Conservation (phyloP, 495 filamentous ascomycete genomes). For the Penicillium flavigenum region DNA sequence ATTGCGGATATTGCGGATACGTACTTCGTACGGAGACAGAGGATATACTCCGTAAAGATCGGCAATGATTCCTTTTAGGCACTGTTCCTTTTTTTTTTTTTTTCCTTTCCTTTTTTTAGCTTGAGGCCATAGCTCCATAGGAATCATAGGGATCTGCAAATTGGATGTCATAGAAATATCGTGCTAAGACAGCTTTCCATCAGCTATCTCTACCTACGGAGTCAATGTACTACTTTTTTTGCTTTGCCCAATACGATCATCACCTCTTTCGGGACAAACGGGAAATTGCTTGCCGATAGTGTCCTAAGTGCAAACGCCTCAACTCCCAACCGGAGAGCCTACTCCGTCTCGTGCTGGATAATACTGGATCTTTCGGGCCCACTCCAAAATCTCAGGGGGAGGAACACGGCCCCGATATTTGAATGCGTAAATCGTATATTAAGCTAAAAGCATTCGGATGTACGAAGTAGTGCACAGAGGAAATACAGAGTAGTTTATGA, state of each 20-base stretch:
- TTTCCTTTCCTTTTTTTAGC: not conserved
- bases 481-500: not conserved
- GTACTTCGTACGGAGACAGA: not conserved
- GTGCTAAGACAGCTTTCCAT: not conserved
- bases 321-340: not conserved
- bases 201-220: too few species aligned
- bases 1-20: not conserved
- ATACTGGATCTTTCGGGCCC: constrained; percentile 1
- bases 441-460: not conserved
- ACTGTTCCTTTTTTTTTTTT: not conserved
- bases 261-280: not conserved
- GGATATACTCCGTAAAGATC: not conserved
- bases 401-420: not conserved
- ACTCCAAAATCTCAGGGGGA: constrained; percentile 1
- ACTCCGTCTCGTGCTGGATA: not conserved
- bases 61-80: not conserved
- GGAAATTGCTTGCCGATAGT: not conserved
- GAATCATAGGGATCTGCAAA: constrained; percentile 6
- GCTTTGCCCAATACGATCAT: not conserved
- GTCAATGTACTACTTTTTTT: not conserved
- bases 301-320: not conserved
- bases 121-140: not conserved
- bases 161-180: not conserved
- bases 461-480: not conserved
- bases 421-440: not conserved